Base-by-base conservation (phyloP, 345 rosid genomes). In the Citropsis articulata region DNA sequence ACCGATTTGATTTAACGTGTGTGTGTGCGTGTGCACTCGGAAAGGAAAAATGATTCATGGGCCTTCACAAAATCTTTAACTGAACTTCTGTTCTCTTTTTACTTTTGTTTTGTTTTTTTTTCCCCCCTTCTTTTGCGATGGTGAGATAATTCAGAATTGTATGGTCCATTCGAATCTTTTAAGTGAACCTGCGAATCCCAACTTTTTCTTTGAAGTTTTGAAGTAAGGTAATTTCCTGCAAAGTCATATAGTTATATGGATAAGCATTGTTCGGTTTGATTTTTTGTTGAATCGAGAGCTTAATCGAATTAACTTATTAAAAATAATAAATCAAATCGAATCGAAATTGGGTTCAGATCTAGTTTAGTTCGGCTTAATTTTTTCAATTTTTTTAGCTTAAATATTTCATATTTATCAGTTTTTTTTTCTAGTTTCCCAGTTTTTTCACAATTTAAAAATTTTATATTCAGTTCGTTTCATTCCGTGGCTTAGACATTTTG, bases 11-110 rank as follows among this genome's bases (percentile, higher is more conserved):
- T 59, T 36, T 24, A 9, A 67, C 8, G 30, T 22, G n/a, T 27
- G 25, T 25, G 21, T 33, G 72, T 14, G 66, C 14, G 76, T 13
- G 60, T 76, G 69, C 30, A 16, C 16, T 22, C 2, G 6, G 62
- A 38, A 66, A 78, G 16, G 69, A 73, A 66, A 45, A 59, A 85
- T 72, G 72, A 78, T 66, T 40, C 53, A 21, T 62, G 22, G 9
- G 21, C 18, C 18, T 33, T 38, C 9, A 9, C 28, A 66, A 36
- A 75, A 81, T 22, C n/a, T 3, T 7, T 9, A 12, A 13, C 50
- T 45, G 16, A 12, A 12, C 50, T 21, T 73, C 45, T 12, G 22
- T n/a, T 14, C 35, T n/a, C 7, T 2, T 36, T 25, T 24, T 9
- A 1, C 13, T 68, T 25, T n/a, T 1, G 1, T 36, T 25, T 68